A percentile compares a stretch with the other conserved stretches of the same genome.
Evolutionary conservation across 75 land plant genomes (phyloP).

Genomic region (Sequoia sempervirens): DNA sequence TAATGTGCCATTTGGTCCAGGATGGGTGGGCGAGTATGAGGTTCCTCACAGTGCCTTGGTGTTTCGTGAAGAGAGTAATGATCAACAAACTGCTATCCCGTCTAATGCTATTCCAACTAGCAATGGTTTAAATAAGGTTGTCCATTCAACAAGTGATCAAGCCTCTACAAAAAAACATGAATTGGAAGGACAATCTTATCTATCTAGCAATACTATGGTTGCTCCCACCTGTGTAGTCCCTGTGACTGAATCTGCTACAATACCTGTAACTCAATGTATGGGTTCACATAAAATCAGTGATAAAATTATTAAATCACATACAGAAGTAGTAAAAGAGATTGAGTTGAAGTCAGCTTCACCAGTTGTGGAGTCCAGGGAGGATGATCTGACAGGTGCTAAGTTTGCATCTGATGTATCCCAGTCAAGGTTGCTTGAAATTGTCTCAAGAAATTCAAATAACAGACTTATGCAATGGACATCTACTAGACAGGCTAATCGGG

Average conservation of each 20-base stretch:
- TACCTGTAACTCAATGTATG: not conserved
- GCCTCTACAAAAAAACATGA: not conserved
- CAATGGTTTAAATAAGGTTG: not conserved
- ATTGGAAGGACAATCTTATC: not conserved
- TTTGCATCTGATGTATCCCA: constrained; percentile 10
- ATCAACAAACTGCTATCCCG: not conserved
- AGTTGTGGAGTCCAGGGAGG: constrained; percentile 4
- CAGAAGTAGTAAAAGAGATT: not conserved
- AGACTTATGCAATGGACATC: constrained; percentile 9
- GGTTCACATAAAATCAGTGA: not conserved
- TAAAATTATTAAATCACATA: not conserved
- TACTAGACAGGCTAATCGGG: not conserved
- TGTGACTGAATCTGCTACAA: not conserved
- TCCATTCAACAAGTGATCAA: constrained; percentile 1
- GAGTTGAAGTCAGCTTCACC: constrained; percentile 2
- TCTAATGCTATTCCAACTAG: not conserved
- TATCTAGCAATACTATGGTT: not conserved
- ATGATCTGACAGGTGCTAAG: not conserved
- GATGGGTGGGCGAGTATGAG: constrained; percentile 91
- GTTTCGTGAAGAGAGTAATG: not conserved
- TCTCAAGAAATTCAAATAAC: constrained; percentile 3
- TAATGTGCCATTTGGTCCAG: constrained; percentile 76
- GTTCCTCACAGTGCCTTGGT: constrained; percentile 14
- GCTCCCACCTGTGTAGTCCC: not conserved
- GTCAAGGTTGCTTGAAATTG: constrained; percentile 12